phyloP scores from a whole-genome alignment of 192 early-diverging fungal genomes.

The Glomus cerebriforme region DNA sequence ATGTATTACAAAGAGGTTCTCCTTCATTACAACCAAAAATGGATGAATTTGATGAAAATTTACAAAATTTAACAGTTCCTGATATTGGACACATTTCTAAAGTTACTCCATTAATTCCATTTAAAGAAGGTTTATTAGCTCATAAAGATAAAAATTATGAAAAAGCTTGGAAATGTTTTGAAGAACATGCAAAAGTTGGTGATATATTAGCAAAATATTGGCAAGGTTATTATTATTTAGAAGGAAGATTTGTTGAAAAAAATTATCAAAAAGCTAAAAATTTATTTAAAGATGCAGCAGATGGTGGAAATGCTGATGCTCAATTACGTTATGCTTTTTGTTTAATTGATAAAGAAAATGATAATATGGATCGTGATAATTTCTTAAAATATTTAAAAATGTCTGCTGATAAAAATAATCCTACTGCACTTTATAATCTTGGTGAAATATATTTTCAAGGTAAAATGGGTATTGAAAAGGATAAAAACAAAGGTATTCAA shows the following conservation, averaged over 20 bases:
- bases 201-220: conserved; percentile 15
- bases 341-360: neutral
- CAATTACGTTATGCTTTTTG: conserved; percentile 24
- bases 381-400: neutral
- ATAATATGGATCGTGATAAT: neutral
- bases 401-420: neutral
- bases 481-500: neutral
- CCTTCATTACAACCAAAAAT: no score
- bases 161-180: conserved; percentile 27
- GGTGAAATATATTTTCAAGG: neutral
- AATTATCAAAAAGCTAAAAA: neutral
- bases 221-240: conserved; percentile 26
- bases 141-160: neutral
- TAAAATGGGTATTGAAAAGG: neutral
- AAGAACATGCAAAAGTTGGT: conserved; percentile 8
- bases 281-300: conserved; percentile 14
- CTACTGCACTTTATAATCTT: conserved; percentile 4
- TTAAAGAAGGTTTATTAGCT: neutral
- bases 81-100: neutral
- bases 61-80: neutral
- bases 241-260: conserved; percentile 6
- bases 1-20: neutral
- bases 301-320: conserved; percentile 24
- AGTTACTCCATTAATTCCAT: neutral
- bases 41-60: neutral